Evolutionary conservation across 2,329 filamentous ascomycete genomes (phyloP), one percentile per base, ranked within the genome.

Genomic region (Kalaharituber pfeilii): DNA sequence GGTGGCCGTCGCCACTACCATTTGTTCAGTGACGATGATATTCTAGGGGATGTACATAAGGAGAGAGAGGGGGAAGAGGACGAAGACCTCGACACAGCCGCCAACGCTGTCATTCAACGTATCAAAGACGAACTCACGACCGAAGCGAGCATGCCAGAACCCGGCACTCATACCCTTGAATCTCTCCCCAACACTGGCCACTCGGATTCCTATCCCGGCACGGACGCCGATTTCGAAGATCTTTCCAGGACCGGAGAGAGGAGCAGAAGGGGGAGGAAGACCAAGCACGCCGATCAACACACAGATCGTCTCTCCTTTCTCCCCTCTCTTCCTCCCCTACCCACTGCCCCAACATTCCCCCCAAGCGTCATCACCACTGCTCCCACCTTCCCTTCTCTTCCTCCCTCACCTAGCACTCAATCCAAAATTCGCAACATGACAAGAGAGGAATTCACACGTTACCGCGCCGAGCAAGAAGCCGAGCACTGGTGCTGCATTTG

Each of bases 101-200:
- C 42, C 44, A 44, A 36, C 2, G 42, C 55, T 42, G 55, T 60
- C 24, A 49, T 61, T 7, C 20, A 30, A 45, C 45, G 50, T 39
- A 44, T 61, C 3, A 52, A 53, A 51, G 56, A 60, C 29, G 56
- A 61, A 28, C 51, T 61, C 22, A 42, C 52, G 29, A 56, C 53
- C 26, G n/a, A n/a, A n/a, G n/a, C n/a, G n/a, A n/a, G n/a, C n/a
- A n/a, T n/a, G n/a, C n/a, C n/a, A n/a, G n/a, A n/a, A n/a, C n/a
- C n/a, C n/a, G 58, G 55, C 44, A 33, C 29, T 30, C 58, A 8
- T 49, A 50, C 4, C 25, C n/a, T n/a, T n/a, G n/a, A n/a, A n/a
- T n/a, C n/a, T n/a, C n/a, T n/a, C n/a, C 42, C 39, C 53, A 56
- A 15, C 60, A 60, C 25, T 26, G 53, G 39, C 54, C 52, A 9